Evolutionary conservation across 345 rosid genomes (phyloP), one percentile per base, ranked within the genome.

Genomic region (Bretschneidera sinensis): DNA sequence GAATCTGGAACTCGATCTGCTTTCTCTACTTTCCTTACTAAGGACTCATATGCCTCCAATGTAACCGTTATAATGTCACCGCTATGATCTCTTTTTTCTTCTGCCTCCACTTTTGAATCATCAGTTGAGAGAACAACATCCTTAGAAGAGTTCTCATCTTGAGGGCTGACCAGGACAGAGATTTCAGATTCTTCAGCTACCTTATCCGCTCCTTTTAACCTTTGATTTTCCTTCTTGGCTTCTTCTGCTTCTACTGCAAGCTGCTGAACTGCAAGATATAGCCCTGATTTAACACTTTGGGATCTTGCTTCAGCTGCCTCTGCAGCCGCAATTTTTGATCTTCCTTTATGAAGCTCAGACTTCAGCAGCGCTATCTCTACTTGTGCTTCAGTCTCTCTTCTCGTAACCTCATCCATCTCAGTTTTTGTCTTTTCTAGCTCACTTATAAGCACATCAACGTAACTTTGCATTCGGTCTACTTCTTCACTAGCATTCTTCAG

Each of bases 271-370:
- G 78, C 80, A 48, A 49, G 81, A 61, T 69, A 63, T 13, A 61
- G 60, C 15, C 77, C 74, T 17, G 78, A 67, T 39, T 65, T 72
- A 6, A 56, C 21, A 28, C 68, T 68, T 15, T 59, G 66, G 0
- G 66, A 63, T 54, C 78, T 74, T 60, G 67, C 71, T 67, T 78
- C 79, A 24, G 74, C 79, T 24, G 80, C 80, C 48, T 78, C 76
- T 13, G 77, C 69, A 2, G 78, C 77, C 43, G 71, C 77, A 20
- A 69, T 24, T 57, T 52, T 67, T 4, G 77, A 66, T 55, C 74
- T 65, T 24, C 28, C 72, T 55, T 55, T 69, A 23, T 71, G 81
- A 51, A 81, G 69, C 71, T 72, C 69, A 22, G 76, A 53, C 34
- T 80, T 76, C 43, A 80, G 55, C 48, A 72, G 9, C 6, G 76